Conservation (phyloP, 2,329 filamentous ascomycete species). For the Fusarium staphyleae region DNA sequence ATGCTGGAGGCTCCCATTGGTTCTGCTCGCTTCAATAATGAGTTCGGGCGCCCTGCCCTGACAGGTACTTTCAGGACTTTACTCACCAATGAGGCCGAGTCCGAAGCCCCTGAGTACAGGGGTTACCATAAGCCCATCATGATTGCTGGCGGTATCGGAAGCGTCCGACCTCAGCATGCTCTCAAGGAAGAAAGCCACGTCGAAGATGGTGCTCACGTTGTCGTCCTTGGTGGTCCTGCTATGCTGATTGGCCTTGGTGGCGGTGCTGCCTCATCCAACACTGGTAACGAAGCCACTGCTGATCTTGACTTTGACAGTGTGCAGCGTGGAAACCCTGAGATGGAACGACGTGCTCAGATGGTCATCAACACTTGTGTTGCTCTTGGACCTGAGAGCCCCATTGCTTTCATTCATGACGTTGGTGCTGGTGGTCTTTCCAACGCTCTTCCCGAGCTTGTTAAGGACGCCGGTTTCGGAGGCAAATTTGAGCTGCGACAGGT, state of each 20-base stretch:
- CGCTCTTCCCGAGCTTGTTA: slow-evolving; percentile 80
- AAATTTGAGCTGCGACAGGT: slow-evolving; percentile 94
- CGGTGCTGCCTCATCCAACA: slow-evolving; percentile 90
- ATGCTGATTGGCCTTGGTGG: slow-evolving; percentile 98
- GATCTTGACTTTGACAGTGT: slow-evolving; percentile 98
- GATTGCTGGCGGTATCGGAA: slow-evolving; percentile 95
- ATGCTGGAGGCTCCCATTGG: slow-evolving; percentile 98
- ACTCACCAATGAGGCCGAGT: slow-evolving; percentile 64
- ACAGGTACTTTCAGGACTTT: slow-evolving; percentile 92
- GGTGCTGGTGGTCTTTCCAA: slow-evolving; percentile 82
- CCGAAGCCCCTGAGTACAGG: slow-evolving; percentile 69
- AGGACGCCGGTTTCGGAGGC: slow-evolving; percentile 90
- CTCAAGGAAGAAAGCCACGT: slow-evolving; percentile 84
- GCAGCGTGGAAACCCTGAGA: slow-evolving; percentile 95
- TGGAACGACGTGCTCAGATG: slow-evolving; percentile 94
- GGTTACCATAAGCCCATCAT: slow-evolving; percentile 99
- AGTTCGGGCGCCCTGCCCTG: slow-evolving; percentile 90
- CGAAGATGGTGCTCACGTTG: slow-evolving; percentile 83
- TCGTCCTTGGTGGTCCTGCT: slow-evolving; percentile 92
- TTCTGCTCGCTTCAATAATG: slow-evolving; percentile 95
- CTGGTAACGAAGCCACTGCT: slow-evolving; percentile 85
- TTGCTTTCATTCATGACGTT: slow-evolving; percentile 97
- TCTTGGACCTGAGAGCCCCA: slow-evolving; percentile 84
- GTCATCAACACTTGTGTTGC: slow-evolving; percentile 95
- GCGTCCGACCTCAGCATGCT: slow-evolving; percentile 87